phyloP scores from a whole-genome alignment of 495 filamentous ascomycete species.

The Aspergillus cristatus region DNA sequence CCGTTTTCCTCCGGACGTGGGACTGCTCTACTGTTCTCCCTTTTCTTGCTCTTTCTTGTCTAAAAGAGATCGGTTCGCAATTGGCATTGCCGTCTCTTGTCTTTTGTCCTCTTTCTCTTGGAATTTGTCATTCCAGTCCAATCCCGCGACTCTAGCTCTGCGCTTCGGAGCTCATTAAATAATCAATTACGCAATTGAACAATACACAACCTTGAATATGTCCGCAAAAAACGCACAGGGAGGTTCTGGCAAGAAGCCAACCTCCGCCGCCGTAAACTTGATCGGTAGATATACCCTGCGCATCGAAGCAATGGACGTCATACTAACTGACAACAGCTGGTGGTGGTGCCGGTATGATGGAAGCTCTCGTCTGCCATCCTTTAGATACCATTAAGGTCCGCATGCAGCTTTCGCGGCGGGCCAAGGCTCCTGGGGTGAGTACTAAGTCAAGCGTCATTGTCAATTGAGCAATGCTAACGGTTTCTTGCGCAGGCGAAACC shows the following conservation, averaged over 20 bases:
- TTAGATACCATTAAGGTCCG: conserved; percentile 98
- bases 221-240: conserved; percentile 53
- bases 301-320: not conserved
- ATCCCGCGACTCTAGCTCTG: too few species aligned
- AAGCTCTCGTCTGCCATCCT: conserved; percentile 94
- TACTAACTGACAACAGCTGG: conserved; percentile 55
- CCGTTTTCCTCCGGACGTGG: conserved; percentile 18
- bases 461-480: conserved; percentile 13
- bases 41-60: conserved; percentile 1
- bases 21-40: conserved; percentile 4
- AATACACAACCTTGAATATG: conserved; percentile 30
- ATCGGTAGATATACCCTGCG: conserved; percentile 54
- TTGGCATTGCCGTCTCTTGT: not conserved
- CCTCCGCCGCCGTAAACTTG: conserved; percentile 83
- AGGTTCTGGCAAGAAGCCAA: conserved; percentile 63
- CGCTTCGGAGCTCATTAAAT: too few species aligned
- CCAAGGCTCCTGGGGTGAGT: conserved; percentile 68
- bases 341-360: conserved; percentile 98
- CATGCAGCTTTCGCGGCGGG: conserved; percentile 93
- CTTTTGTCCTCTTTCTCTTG: conserved; percentile 9
- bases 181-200: too few species aligned
- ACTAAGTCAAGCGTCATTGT: not conserved
- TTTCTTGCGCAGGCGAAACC: conserved; percentile 47
- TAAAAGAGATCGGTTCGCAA: not conserved
- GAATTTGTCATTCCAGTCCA: conserved; percentile 18